Conservation (phyloP, 108 stramenopile genomes). For the Skeletonema menzelii region DNA sequence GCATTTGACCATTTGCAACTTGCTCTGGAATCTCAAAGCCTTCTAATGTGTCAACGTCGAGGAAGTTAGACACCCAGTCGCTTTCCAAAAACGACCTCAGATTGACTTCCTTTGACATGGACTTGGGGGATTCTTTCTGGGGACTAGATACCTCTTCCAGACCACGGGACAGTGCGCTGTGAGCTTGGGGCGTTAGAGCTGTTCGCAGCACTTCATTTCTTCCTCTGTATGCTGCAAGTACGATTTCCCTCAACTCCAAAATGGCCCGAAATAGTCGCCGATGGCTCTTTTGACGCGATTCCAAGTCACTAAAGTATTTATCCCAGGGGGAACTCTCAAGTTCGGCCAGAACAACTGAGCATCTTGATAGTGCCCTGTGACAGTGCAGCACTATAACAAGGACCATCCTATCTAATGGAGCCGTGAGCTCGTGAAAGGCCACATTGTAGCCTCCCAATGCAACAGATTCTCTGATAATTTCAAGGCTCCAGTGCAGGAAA, state of each 20-base stretch:
- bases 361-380: constrained; percentile 73
- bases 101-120: constrained; percentile 48
- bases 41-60: constrained; percentile 42
- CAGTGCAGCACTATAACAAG: constrained; percentile 72
- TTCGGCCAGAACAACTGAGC: constrained; percentile 61
- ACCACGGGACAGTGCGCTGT: constrained; percentile 50
- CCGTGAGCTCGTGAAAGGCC: constrained; percentile 66
- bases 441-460: constrained; percentile 66
- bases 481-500: constrained; percentile 78
- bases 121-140: background rate
- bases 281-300: constrained; percentile 47
- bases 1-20: constrained; percentile 38
- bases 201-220: constrained; percentile 59
- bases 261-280: constrained; percentile 59
- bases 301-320: constrained; percentile 56
- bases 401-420: constrained; percentile 65
- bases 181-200: constrained; percentile 58
- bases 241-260: constrained; percentile 67
- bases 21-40: constrained; percentile 52
- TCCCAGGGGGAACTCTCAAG: constrained; percentile 57
- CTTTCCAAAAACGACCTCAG: constrained; percentile 56
- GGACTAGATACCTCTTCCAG: constrained; percentile 43
- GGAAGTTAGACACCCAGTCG: constrained; percentile 62
- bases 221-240: constrained; percentile 59
- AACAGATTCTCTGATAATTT: constrained; percentile 71